These are phyloP conservation scores for Vigna reflexopilosa DNA, from an alignment of 306 rosid genomes.

Conservation along the genomic window DNA sequence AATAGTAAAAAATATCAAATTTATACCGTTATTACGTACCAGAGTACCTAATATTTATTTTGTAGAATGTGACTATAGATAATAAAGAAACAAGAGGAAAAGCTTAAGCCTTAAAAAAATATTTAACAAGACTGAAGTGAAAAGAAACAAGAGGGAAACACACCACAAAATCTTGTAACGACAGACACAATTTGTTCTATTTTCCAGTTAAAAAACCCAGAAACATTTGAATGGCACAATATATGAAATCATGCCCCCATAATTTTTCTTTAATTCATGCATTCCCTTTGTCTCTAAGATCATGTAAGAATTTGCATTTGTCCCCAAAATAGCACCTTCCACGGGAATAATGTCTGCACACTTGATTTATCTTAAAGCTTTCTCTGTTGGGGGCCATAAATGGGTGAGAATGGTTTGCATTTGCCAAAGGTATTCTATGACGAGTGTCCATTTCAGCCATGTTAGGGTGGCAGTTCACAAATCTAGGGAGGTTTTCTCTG, in stretches of 20 bases:
- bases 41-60: too few relatives aligned
- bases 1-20: too few relatives aligned
- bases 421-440: constrained; percentile 49
- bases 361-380: constrained; percentile 48
- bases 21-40: too few relatives aligned
- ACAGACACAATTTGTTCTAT: background rate
- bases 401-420: constrained; percentile 38
- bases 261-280: background rate
- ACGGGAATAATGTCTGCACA: constrained; percentile 63
- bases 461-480: constrained; percentile 1
- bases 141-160: background rate
- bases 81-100: too few relatives aligned
- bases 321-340: constrained; percentile 77
- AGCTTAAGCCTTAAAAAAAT: background rate
- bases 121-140: background rate
- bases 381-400: constrained; percentile 18
- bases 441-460: background rate
- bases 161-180: constrained; percentile 18
- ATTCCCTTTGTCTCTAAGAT: constrained; percentile 32
- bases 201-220: background rate
- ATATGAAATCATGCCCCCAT: background rate
- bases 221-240: background rate
- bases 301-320: constrained; percentile 74
- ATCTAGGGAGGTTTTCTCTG: constrained; percentile 5
- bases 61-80: too few relatives aligned